Conservation (phyloP, 2,329 filamentous ascomycete species). For the Paecilomyces sp. region DNA sequence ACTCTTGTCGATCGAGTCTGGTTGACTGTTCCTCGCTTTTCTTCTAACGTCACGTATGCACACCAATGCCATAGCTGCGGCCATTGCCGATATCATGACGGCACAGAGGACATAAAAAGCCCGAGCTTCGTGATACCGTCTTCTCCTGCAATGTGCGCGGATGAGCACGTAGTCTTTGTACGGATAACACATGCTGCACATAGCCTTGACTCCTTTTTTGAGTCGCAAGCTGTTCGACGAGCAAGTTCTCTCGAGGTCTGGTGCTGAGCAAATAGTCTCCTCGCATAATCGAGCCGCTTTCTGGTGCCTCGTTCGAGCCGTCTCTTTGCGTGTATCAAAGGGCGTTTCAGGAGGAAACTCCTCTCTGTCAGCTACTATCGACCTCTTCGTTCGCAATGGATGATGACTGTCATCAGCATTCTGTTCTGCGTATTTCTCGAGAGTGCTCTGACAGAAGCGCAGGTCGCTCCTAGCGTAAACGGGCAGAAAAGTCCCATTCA, state of each 20-base stretch:
- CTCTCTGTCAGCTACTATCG: background rate
- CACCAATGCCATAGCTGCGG: conserved; percentile 5
- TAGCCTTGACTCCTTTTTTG: conserved; percentile 1
- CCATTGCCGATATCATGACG: conserved; percentile 5
- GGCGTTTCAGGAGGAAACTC: background rate
- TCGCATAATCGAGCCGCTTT: conserved; percentile 2
- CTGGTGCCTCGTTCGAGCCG: background rate
- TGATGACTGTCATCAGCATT: background rate
- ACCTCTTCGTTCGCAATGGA: background rate
- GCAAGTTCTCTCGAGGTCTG: conserved; percentile 6
- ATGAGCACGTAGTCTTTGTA: conserved; percentile 5
- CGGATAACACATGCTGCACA: conserved; percentile 11
- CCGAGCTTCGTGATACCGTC: conserved; percentile 6
- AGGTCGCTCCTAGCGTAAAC: background rate
- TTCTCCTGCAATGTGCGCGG: conserved; percentile 7
- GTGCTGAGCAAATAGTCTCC: conserved; percentile 6
- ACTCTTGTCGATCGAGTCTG: background rate
- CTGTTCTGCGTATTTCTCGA: background rate
- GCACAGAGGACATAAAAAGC: conserved; percentile 10
- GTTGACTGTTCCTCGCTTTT: background rate
- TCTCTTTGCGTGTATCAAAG: background rate
- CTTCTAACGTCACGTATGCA: conserved; percentile 6
- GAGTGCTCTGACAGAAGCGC: background rate
- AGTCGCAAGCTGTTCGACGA: background rate
- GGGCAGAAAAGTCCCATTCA: background rate